A percentile compares a stretch with the other conserved stretches of the same genome.
Conservation (phyloP, 495 filamentous ascomycete species). For the Aeminium ludgeri region DNA sequence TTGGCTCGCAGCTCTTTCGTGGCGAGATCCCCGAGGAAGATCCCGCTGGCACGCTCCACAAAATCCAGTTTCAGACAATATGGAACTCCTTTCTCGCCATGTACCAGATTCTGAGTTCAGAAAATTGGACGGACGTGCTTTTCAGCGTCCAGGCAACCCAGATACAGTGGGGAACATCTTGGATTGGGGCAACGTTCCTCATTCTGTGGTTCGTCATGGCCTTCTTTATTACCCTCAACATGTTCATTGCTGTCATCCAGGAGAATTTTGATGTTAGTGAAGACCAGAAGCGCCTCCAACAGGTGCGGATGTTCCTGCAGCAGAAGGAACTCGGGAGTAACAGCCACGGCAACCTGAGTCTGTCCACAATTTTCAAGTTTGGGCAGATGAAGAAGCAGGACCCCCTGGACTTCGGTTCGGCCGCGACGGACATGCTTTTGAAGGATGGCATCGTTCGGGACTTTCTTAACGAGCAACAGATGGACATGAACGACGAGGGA, state of each 20-base stretch:
- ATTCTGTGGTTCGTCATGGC: constrained; percentile 90
- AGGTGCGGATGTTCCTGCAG: constrained; percentile 85
- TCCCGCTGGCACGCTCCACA: constrained; percentile 35
- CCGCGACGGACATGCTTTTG: constrained; percentile 82
- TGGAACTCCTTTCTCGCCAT: constrained; percentile 95
- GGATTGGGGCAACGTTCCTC: constrained; percentile 87
- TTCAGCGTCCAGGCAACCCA: constrained; percentile 66
- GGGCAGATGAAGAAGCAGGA: constrained; percentile 56
- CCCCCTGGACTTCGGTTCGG: constrained; percentile 72
- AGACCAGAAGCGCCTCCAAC: constrained; percentile 91
- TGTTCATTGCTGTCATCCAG: constrained; percentile 99
- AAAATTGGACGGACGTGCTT: constrained; percentile 82
- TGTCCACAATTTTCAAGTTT: constrained; percentile 75
- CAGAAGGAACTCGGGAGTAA: constrained; percentile 63
- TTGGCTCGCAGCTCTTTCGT: constrained; percentile 84
- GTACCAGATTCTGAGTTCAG: constrained; percentile 96
- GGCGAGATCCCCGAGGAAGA: constrained; percentile 55
- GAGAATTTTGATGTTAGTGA: constrained; percentile 99
- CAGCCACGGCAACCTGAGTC: constrained; percentile 46
- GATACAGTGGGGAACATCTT: constrained; percentile 46
- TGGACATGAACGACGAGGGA: constrained; percentile 16
- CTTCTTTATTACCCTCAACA: constrained; percentile 94
- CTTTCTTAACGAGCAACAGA: constrained; percentile 63
- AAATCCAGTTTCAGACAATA: constrained; percentile 69
- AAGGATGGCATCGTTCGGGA: constrained; percentile 90